Evolutionary conservation across 768 basidiomycete genomes (phyloP), one percentile per base, ranked within the genome.

Genomic region (Termitomyces bulborhizus): DNA sequence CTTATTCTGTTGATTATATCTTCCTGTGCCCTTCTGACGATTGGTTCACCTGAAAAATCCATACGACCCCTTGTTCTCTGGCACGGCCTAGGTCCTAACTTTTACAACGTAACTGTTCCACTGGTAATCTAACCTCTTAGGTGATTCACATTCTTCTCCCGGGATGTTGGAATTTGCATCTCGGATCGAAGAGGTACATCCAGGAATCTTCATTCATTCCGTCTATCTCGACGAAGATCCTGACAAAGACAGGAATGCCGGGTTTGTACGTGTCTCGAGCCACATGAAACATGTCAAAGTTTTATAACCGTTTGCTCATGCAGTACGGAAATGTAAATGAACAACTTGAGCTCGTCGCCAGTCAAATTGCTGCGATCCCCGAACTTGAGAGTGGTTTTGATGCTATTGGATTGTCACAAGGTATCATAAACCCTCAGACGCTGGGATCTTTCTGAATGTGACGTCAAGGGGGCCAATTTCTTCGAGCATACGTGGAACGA

Each of bases 341-440:
- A 5, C 92, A 94, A 64, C 62, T 94, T 4, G 77, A 74, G 21
- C 39, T 77, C 31, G 90, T 87, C 6, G 76, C 86, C 13, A 72
- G 76, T 29, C 88, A 93, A 65, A 71, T 94, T 3, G 70, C 74
- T 31, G 75, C 69, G 1, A 77, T 93, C 34, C 76, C 82, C 1
- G 84, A 92, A 62, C 77, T 94, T 15, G 57, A 73, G 46, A 63
- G 63, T 29, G 92, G 92, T 3, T 94, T 93, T 61, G 90, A 93
- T 65, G 92, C 88, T 15, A 84, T 94, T 50, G 92, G 92, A 1
- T 86, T 94, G 68, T 93, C 91, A 1, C 92, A 94, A 79, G 91
- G 86, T 77, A 41, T 37, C 26, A 11, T 43, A 51, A 11, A 36
- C 36, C 46, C 29, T 40, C 21, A 1, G 21, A 21, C 21, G 21